Evolutionary conservation across 352 stramenopile genomes (phyloP).

Genomic region (Phytophthora multivora): DNA sequence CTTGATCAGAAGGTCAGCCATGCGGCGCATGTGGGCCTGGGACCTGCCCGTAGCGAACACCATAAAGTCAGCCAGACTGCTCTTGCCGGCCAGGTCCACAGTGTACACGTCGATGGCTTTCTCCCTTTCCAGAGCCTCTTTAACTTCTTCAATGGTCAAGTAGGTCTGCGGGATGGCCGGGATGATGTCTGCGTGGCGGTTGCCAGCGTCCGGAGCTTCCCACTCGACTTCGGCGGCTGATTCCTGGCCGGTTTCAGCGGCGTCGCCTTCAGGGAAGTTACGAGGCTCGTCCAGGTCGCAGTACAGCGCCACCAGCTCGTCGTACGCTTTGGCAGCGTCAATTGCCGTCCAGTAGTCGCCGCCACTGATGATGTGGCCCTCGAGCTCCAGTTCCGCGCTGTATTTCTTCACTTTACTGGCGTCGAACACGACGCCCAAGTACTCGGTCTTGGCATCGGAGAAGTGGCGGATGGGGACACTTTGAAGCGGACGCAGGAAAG

Average conservation of each 20-base stretch:
- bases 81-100: slow-evolving; percentile 77
- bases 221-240: slow-evolving; percentile 46
- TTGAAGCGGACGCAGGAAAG: slow-evolving; percentile 4
- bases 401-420: slow-evolving; percentile 83
- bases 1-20: slow-evolving; percentile 88
- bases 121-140: slow-evolving; percentile 65
- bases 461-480: slow-evolving; percentile 18
- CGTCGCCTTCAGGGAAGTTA: slow-evolving; percentile 58
- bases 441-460: slow-evolving; percentile 38
- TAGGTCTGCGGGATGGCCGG: slow-evolving; percentile 64
- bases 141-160: slow-evolving; percentile 76
- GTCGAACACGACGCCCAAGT: slow-evolving; percentile 76
- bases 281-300: slow-evolving; percentile 76
- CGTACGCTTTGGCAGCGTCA: slow-evolving; percentile 81
- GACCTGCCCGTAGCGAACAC: slow-evolving; percentile 87
- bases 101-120: slow-evolving; percentile 83
- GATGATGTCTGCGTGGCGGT: slow-evolving; percentile 82
- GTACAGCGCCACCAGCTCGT: slow-evolving; percentile 83
- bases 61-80: slow-evolving; percentile 88
- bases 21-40: slow-evolving; percentile 85
- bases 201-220: slow-evolving; percentile 65
- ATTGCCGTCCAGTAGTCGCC: slow-evolving; percentile 84
- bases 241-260: background rate
- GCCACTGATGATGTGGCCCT: slow-evolving; percentile 72
- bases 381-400: slow-evolving; percentile 73